phyloP scores from a whole-genome alignment of 441 rosid species.

The Hypseocharis bilobata region DNA sequence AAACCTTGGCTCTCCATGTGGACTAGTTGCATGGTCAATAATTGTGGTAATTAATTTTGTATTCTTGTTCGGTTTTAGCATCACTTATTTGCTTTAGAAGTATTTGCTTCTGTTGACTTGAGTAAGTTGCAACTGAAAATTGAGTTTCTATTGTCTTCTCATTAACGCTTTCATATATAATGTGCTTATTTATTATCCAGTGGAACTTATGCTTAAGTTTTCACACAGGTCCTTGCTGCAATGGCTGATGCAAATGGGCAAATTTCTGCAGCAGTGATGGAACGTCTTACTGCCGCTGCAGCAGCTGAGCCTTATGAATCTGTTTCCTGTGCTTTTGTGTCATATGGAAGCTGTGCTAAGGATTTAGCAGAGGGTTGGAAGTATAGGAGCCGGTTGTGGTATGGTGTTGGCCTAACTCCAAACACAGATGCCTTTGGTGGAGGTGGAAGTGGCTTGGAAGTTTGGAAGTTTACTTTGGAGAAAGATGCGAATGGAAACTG shows the following conservation, averaged over 20 bases:
- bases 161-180: constrained; percentile 11
- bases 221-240: constrained; percentile 79
- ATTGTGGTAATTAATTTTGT: neutral
- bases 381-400: constrained; percentile 93
- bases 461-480: constrained; percentile 81
- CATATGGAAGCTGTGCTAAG: constrained; percentile 89
- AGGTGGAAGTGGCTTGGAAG: constrained; percentile 89
- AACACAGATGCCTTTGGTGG: constrained; percentile 63
- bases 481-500: constrained; percentile 90
- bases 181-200: constrained; percentile 18
- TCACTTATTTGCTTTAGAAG: neutral
- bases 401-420: constrained; percentile 80
- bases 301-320: constrained; percentile 98
- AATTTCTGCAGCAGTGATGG: constrained; percentile 85
- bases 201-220: constrained; percentile 22
- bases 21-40: neutral
- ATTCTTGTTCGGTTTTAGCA: constrained; percentile 10
- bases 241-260: constrained; percentile 99
- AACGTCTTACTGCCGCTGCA: constrained; percentile 90
- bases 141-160: neutral
- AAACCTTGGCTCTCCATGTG: neutral
- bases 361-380: constrained; percentile 98
- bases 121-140: neutral
- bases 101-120: neutral
- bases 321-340: constrained; percentile 95